Conservation (phyloP, 108 stramenopile species). For the Cyclostephanos tholiformis region DNA sequence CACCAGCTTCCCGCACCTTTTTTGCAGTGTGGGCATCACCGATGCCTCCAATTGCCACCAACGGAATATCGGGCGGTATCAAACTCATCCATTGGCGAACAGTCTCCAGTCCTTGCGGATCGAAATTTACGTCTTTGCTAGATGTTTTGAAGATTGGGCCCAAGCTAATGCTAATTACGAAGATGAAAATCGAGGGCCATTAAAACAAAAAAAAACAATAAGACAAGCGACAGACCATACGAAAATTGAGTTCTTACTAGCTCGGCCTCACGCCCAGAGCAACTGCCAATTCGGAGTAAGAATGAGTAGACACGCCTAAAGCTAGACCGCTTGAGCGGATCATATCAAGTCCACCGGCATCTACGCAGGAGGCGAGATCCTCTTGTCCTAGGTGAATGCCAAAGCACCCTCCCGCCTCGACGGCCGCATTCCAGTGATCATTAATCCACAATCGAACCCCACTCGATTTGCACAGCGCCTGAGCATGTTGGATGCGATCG, state of each 20-base stretch:
- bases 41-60: conserved; percentile 93
- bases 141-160: conserved; percentile 88
- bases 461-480: conserved; percentile 57
- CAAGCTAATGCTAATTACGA: conserved; percentile 71
- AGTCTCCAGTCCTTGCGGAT: conserved; percentile 83
- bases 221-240: neutral
- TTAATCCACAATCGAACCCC: conserved; percentile 91
- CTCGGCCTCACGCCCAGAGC: conserved; percentile 85
- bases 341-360: conserved; percentile 58
- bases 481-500: conserved; percentile 55
- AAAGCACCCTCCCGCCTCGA: conserved; percentile 72
- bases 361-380: conserved; percentile 75
- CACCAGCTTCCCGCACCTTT: conserved; percentile 72
- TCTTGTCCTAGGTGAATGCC: conserved; percentile 95
- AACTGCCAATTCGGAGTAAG: conserved; percentile 84
- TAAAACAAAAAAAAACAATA: neutral
- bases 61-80: conserved; percentile 72
- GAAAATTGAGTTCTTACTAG: conserved; percentile 36
- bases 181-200: no score
- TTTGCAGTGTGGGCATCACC: conserved; percentile 61
- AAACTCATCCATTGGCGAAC: conserved; percentile 81
- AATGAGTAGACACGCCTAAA: conserved; percentile 92
- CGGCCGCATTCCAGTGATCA: conserved; percentile 86
- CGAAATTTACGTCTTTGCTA: conserved; percentile 86
- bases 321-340: conserved; percentile 59